Conservation (phyloP, 73 alveolate genomes). For the Tetrahymena thermophila region DNA sequence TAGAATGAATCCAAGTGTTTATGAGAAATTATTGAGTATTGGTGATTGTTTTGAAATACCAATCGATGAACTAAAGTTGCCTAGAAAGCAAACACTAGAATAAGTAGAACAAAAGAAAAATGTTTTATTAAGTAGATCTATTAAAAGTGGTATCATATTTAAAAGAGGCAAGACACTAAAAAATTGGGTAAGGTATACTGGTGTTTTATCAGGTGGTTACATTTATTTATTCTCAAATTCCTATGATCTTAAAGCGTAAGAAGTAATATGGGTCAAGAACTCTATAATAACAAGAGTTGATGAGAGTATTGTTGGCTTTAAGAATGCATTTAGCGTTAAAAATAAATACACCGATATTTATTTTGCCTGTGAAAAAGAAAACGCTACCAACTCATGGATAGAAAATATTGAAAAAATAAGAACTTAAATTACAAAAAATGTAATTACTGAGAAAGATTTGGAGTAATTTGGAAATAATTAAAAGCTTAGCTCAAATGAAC, state of each 20-base stretch:
- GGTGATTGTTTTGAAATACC: neutral
- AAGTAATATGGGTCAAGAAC: slow-evolving; percentile 19
- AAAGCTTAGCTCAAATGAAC: neutral
- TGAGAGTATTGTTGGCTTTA: slow-evolving; percentile 1
- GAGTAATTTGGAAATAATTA: neutral
- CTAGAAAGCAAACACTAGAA: neutral
- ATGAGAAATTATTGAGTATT: neutral
- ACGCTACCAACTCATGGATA: slow-evolving; percentile 4
- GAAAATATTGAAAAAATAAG: slow-evolving; percentile 28
- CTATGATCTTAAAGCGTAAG: slow-evolving; percentile 1
- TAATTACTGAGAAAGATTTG: neutral
- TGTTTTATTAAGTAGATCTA: neutral
- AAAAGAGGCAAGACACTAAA: neutral
- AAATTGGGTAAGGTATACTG: slow-evolving; percentile 21
- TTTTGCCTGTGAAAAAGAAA: slow-evolving; percentile 14
- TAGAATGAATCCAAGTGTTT: neutral
- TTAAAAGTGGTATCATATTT: neutral
- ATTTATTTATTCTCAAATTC: slow-evolving; percentile 20
- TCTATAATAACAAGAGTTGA: slow-evolving; percentile 4
- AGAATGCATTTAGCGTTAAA: slow-evolving; percentile 16
- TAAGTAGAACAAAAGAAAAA: neutral
- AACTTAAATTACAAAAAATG: neutral
- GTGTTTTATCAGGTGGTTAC: slow-evolving; percentile 41
- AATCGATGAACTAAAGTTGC: neutral
- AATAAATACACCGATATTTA: slow-evolving; percentile 19